Evolutionary conservation across 495 filamentous ascomycete species (phyloP).

Genomic region (Friedmanniomyces simplex): DNA sequence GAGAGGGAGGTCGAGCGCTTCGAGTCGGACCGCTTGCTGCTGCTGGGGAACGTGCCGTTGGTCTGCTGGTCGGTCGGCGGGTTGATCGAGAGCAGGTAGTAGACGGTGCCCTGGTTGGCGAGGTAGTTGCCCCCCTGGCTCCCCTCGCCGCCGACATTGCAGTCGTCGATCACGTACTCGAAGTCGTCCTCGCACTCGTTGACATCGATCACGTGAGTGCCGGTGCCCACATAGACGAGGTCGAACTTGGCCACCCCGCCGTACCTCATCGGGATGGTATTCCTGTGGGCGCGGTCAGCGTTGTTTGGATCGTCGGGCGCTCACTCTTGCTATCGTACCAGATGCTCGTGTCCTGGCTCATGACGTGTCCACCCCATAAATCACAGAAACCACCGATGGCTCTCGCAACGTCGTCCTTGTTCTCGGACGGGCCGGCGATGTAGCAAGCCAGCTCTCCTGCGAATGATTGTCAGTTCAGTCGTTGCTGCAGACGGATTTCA

Average conservation of each 20-base stretch:
- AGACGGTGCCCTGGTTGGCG: background rate
- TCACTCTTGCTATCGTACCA: background rate
- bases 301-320: background rate
- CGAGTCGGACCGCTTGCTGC: background rate
- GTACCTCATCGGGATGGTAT: background rate
- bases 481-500: background rate
- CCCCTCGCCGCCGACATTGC: background rate
- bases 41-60: background rate
- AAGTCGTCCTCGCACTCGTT: background rate
- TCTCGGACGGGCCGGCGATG: background rate
- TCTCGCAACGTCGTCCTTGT: background rate
- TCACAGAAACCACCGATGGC: background rate
- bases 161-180: background rate
- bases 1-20: background rate
- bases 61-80: background rate
- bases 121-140: background rate
- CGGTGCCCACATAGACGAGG: background rate
- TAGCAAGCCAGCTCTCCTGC: background rate
- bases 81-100: background rate
- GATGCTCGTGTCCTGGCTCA: background rate
- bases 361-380: background rate
- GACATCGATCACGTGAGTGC: background rate
- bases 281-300: background rate
- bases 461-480: background rate
- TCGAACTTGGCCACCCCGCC: background rate